Conservation (phyloP, 495 filamentous ascomycete species). For the Trichoderma orchidacearum region DNA sequence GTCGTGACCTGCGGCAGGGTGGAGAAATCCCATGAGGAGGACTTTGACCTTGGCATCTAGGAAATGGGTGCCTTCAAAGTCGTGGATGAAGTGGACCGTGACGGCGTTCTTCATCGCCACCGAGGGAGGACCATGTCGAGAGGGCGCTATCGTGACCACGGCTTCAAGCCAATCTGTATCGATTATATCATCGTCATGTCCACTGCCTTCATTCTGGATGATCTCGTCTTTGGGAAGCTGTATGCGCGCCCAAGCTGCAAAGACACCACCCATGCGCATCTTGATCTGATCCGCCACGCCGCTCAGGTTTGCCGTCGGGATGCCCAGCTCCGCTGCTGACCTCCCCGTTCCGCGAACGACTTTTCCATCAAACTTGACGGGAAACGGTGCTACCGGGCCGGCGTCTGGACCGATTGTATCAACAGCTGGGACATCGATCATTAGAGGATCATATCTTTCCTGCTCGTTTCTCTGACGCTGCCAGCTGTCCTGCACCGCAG, state of each 20-base stretch:
- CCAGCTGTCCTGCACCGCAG: constrained; percentile 16
- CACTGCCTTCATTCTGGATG: constrained; percentile 1
- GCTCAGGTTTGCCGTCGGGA: constrained; percentile 26
- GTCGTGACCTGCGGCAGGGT: constrained; percentile 17
- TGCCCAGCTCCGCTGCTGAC: constrained; percentile 12
- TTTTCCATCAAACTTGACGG: constrained; percentile 37
- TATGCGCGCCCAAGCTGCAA: constrained; percentile 47
- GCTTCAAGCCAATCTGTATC: constrained; percentile 33
- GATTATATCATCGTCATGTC: constrained; percentile 1
- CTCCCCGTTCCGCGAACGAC: constrained; percentile 21
- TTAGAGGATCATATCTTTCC: constrained; percentile 9
- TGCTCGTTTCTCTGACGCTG: constrained; percentile 13
- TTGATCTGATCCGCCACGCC: constrained; percentile 30
- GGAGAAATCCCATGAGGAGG: constrained; percentile 43
- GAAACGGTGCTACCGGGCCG: constrained; percentile 45
- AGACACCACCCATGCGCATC: constrained; percentile 41
- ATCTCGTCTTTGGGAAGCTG: constrained; percentile 9
- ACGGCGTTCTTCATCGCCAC: constrained; percentile 25
- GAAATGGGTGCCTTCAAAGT: constrained; percentile 26
- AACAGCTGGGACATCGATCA: constrained; percentile 8
- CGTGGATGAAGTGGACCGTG: constrained; percentile 29
- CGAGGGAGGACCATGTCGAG: constrained; percentile 19
- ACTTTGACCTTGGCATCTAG: constrained; percentile 28
- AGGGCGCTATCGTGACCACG: constrained; percentile 37
- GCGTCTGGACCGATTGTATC: constrained; percentile 19